Evolutionary conservation across 2,329 filamentous ascomycete genomes (phyloP), one percentile per base, ranked within the genome.

Genomic region (Scortechinia acanthostroma): DNA sequence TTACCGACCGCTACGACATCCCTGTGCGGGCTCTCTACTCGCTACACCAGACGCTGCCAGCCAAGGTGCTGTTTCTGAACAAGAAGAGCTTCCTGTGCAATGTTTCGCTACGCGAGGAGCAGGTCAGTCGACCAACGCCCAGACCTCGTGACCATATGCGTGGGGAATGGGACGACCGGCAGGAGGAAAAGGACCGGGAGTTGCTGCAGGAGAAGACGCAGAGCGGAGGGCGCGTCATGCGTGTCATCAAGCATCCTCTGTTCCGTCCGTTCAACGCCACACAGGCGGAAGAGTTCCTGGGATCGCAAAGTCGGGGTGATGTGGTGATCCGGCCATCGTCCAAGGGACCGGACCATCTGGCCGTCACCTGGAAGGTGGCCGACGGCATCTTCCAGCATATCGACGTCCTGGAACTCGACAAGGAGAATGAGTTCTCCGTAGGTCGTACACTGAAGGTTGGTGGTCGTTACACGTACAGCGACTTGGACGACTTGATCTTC

Each of bases 311-410:
- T 44, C 75, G 83, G 4, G 93, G 93, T 43, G 93, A 97, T 61
- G 86, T 94, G 46, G 89, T 98, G 49, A 96, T 98, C 57, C 85
- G 93, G 40, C 91, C 93, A 3, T 96, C 90, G 1, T 95, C 90
- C 21, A 95, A 95, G 63, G 93, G 93, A 40, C 86, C 89, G 47
- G 93, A 98, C 61, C 93, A 98, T 68, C 73, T 98, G 46, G 90
- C 91, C 4, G 82, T 98, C 42, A 98, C 93, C 0, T 98, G 93
- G 93, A 98, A 98, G 70, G 91, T 98, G 14, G 86, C 89, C 1
- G 90, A 97, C 60, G 86, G 86, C 48, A 83, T 97, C n/a, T 98
- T 91, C 62, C 91, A 98, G 65, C 93, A 98, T 63, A 88, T 98
- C 51, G 93, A 98, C 63, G 91, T 98, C 23, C 76, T 98, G 30